Evolutionary conservation across 805 yeast species (phyloP).

Genomic region (Schizosaccharomyces octosporus): DNA sequence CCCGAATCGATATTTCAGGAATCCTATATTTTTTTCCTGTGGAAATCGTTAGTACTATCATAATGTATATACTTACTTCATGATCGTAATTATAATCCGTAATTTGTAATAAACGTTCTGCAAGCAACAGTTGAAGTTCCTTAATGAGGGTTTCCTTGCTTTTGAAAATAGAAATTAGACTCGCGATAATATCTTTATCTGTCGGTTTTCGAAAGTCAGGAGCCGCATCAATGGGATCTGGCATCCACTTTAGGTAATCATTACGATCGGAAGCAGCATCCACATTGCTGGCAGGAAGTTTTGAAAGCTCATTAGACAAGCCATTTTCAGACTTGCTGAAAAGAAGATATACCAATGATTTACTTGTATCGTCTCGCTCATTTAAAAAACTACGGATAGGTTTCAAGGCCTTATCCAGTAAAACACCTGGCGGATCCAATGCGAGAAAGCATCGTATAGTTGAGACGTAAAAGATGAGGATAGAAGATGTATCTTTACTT

Average conservation of each 20-base stretch:
- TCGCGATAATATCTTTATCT: constrained; percentile 34
- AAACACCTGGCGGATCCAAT: constrained; percentile 70
- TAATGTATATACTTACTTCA: constrained; percentile 8
- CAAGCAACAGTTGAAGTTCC: constrained; percentile 38
- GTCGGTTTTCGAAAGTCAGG: constrained; percentile 34
- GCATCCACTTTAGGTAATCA: constrained; percentile 38
- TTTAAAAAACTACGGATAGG: constrained; percentile 52
- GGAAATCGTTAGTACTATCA: constrained; percentile 9
- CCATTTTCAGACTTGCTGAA: neutral
- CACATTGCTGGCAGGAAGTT: constrained; percentile 11
- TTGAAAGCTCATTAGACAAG: constrained; percentile 3
- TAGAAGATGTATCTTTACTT: constrained; percentile 54
- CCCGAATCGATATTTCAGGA: constrained; percentile 40
- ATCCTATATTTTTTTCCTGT: constrained; percentile 17
- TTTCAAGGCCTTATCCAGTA: constrained; percentile 50
- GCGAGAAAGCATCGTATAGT: constrained; percentile 46
- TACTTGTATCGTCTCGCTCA: constrained; percentile 49
- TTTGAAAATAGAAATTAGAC: constrained; percentile 48
- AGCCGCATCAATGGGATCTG: constrained; percentile 78
- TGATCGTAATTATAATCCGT: constrained; percentile 10
- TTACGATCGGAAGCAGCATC: neutral
- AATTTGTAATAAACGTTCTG: constrained; percentile 24
- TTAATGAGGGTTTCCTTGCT: constrained; percentile 38
- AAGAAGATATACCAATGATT: constrained; percentile 45
- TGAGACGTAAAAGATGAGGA: constrained; percentile 42